Base-by-base conservation (phyloP, 2,329 filamentous ascomycete genomes). In the Ceratocystis variospora region DNA sequence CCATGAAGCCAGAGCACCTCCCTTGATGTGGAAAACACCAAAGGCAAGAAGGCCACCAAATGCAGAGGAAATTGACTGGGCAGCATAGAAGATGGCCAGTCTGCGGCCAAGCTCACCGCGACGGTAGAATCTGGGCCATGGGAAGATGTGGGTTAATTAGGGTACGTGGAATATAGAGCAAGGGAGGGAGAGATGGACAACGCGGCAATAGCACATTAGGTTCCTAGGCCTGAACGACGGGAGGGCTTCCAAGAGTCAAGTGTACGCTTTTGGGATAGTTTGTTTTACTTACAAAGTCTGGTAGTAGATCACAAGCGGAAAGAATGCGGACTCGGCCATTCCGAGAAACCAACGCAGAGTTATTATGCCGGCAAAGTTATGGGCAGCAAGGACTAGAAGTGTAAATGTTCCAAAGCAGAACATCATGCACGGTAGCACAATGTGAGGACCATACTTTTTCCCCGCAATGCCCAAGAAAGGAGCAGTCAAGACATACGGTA, bases 401-500 rank as follows among this genome's bases (percentile, higher is more conserved):
- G 87, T 89, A 73, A 87, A 82, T 25, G 77, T 78, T n/a, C 87
- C 87, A 71, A 89, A 91, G 57, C 74, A 77, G 71, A 87, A 80
- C 87, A 91, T 90, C 78, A 89, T 81, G 61, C 84, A 73, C 0
- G 87, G 86, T n/a, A 91, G 76, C 3, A 88, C 84, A 45, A 80
- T 77, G 63, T 83, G 80, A 0, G 88, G 84, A 0, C 87, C 87
- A 71, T 81, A 88, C 69, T 83, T 86, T 76, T 90, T 91, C 68
- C 86, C 87, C 10, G 88, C 73, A 74, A 90, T 85, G 57, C 76
- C 75, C 0, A 77, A 69, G 7, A 76, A 73, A 0, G 86, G 87
- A 0, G 87, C 87, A 64, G 85, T 86, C 50, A 90, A 72, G 64
- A 90, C 87, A 72, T 87, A 90, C 0, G 88, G 88, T 5, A 90